Conservation (phyloP, 2,329 filamentous ascomycete species). For the Stenocarpella maydis region DNA sequence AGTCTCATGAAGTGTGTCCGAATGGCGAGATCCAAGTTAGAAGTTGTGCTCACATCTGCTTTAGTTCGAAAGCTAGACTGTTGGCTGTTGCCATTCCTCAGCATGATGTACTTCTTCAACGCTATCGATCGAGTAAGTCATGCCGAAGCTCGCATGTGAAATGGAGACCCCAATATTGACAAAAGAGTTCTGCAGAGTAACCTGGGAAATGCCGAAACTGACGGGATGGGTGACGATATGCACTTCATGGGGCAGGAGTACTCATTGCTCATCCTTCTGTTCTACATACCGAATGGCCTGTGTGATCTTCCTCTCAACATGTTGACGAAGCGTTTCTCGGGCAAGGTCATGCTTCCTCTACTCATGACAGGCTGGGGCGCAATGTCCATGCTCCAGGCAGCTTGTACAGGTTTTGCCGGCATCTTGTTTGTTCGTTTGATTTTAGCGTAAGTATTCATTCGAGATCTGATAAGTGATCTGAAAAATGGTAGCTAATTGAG, state of each 20-base stretch:
- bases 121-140: constrained; percentile 30
- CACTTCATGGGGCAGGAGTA: constrained; percentile 52
- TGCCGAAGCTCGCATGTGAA: constrained; percentile 35
- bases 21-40: not conserved
- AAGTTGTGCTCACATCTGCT: not conserved
- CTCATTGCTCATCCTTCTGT: constrained; percentile 55
- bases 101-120: constrained; percentile 45
- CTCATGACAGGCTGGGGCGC: constrained; percentile 58
- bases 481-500: not conserved
- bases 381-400: constrained; percentile 57
- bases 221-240: constrained; percentile 49
- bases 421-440: constrained; percentile 60
- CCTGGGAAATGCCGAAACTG: constrained; percentile 59
- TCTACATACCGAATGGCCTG: constrained; percentile 59
- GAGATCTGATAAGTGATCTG: not conserved
- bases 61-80: constrained; percentile 50
- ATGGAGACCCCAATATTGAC: constrained; percentile 45
- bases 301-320: constrained; percentile 59
- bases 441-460: constrained; percentile 45
- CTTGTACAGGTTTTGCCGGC: constrained; percentile 55
- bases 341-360: constrained; percentile 42
- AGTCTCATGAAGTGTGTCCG: not conserved
- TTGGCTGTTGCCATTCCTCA: constrained; percentile 52
- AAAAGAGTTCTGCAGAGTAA: constrained; percentile 44
- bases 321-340: constrained; percentile 55